These are phyloP conservation scores for Pseudophaeomoniella oleicola DNA, from an alignment of 2,329 filamentous ascomycete genomes.

Conservation along the genomic window DNA sequence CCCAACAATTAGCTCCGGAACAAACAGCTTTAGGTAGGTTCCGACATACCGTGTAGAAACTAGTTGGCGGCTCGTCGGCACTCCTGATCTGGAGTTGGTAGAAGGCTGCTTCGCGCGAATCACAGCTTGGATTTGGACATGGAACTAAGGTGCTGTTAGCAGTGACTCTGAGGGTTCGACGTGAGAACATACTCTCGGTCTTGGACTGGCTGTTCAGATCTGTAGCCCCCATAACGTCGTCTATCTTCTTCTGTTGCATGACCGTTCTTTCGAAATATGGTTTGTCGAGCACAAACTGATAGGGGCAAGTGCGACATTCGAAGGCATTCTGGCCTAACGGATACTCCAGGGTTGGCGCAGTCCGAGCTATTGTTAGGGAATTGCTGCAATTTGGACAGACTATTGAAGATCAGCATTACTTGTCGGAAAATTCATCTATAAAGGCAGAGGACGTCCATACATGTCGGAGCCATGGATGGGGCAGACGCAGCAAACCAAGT, in stretches of 20 bases:
- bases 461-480: no score
- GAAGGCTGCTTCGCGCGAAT: constrained; percentile 76
- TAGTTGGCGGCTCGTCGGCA: constrained; percentile 97
- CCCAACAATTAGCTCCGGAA: constrained; percentile 11
- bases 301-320: constrained; percentile 90
- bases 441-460: no score
- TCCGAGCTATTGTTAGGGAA: constrained; percentile 30
- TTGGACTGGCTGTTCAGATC: neutral
- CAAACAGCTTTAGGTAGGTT: constrained; percentile 4
- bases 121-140: constrained; percentile 69
- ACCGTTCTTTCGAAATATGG: constrained; percentile 66
- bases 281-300: constrained; percentile 68
- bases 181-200: neutral
- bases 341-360: constrained; percentile 20
- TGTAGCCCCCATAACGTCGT: constrained; percentile 62
- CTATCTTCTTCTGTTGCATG: constrained; percentile 74
- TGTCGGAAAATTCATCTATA: no score
- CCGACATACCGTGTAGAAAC: constrained; percentile 64
- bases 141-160: constrained; percentile 38
- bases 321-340: constrained; percentile 55
- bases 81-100: constrained; percentile 96
- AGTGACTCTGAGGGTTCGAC: no score
- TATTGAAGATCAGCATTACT: no score
- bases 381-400: constrained; percentile 36
- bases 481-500: no score